Conservation (phyloP, 164 flowering plant genomes). For the Cinnamomum micranthum region DNA sequence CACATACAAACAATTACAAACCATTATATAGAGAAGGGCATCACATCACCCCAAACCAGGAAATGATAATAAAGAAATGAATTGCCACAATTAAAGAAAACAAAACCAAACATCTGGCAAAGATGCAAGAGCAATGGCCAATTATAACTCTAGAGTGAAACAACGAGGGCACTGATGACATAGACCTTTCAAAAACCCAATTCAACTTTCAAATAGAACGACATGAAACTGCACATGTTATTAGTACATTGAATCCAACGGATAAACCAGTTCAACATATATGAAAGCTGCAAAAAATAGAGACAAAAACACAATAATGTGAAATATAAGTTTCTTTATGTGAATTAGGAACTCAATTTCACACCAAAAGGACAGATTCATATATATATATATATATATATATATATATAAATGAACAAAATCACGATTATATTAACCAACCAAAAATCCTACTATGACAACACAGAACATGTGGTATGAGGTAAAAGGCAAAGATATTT, state of each 20-base stretch:
- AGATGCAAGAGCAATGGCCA: neutral
- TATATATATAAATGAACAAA: neutral
- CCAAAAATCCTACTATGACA: neutral
- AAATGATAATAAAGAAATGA: neutral
- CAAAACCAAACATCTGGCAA: neutral
- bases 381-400: too few relatives aligned
- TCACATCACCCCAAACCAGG: neutral
- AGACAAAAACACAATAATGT: neutral
- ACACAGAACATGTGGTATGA: neutral
- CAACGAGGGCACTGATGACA: neutral
- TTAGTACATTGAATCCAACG: neutral
- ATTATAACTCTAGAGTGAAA: neutral
- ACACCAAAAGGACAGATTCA: neutral
- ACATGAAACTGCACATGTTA: neutral
- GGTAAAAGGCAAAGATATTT: neutral
- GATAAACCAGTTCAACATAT: neutral
- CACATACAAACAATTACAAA: neutral
- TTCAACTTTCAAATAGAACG: too few relatives aligned
- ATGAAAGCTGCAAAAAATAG: too few relatives aligned
- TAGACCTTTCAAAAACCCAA: too few relatives aligned
- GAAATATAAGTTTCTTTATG: neutral
- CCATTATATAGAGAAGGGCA: too few relatives aligned
- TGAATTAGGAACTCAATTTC: neutral
- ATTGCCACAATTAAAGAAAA: neutral
- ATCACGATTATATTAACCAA: neutral